A percentile compares a stretch with the other conserved stretches of the same genome.
Conservation (phyloP, 495 filamentous ascomycete species). For the Penicillium malachiteum region DNA sequence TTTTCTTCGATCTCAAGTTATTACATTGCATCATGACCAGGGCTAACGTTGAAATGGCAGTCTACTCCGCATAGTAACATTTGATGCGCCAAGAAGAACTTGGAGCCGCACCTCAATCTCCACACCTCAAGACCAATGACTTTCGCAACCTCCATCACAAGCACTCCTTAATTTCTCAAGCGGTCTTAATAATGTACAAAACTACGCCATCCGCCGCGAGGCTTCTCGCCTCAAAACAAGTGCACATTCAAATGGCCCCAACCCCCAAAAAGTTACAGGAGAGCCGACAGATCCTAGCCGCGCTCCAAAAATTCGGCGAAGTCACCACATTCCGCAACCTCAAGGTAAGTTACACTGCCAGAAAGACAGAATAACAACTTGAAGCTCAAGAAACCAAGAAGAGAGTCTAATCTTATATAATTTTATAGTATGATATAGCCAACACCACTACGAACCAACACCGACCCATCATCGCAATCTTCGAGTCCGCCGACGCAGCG, state of each 20-base stretch:
- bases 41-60: too few species aligned
- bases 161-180: constrained; percentile 2
- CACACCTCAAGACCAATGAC: background rate
- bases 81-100: constrained; percentile 7
- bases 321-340: constrained; percentile 74
- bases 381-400: too few species aligned
- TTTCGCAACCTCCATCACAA: constrained; percentile 1
- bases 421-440: constrained; percentile 13
- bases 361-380: background rate
- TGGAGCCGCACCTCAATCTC: background rate
- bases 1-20: too few species aligned
- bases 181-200: constrained; percentile 3
- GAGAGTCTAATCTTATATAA: constrained; percentile 5
- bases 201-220: constrained; percentile 1
- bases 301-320: constrained; percentile 73
- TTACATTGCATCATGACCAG: too few species aligned
- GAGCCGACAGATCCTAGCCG: constrained; percentile 66
- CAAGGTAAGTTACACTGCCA: constrained; percentile 45
- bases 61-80: too few species aligned
- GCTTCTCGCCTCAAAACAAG: constrained; percentile 27
- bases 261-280: constrained; percentile 64
- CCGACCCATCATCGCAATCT: constrained; percentile 32
- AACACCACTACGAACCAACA: constrained; percentile 12
- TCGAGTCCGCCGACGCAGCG: constrained; percentile 36
- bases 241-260: constrained; percentile 67